Percentiles rank a stretch among this genome's conserved stretches.
Conservation (phyloP, 306 rosid genomes). For the Vigna trinervia region DNA sequence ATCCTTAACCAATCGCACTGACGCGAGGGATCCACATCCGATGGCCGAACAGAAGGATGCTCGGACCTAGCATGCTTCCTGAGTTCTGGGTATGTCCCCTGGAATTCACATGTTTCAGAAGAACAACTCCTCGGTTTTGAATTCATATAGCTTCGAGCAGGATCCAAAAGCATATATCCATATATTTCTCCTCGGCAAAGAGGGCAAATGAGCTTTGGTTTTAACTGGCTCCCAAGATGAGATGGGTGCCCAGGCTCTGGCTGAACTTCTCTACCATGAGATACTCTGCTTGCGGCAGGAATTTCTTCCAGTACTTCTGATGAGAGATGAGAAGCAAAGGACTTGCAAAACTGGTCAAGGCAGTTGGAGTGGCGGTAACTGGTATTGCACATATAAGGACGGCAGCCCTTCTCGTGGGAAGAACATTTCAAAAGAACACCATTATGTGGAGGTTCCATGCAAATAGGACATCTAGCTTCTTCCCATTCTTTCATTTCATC, state of each 20-base stretch:
- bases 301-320: slow-evolving; percentile 60
- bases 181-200: slow-evolving; percentile 83
- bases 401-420: slow-evolving; percentile 77
- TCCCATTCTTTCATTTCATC: slow-evolving; percentile 73
- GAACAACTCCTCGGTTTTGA: slow-evolving; percentile 73
- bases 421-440: slow-evolving; percentile 77
- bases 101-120: slow-evolving; percentile 70
- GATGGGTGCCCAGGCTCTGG: slow-evolving; percentile 46
- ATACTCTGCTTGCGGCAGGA: slow-evolving; percentile 55
- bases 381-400: slow-evolving; percentile 83
- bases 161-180: slow-evolving; percentile 68
- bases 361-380: slow-evolving; percentile 89
- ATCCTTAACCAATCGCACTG: slow-evolving; percentile 69
- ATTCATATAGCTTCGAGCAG: slow-evolving; percentile 74
- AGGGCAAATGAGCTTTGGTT: slow-evolving; percentile 67
- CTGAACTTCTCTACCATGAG: slow-evolving; percentile 51
- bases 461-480: slow-evolving; percentile 77
- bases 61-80: slow-evolving; percentile 84
- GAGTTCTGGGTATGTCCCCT: slow-evolving; percentile 73
- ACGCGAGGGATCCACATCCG: slow-evolving; percentile 71
- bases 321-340: slow-evolving; percentile 59
- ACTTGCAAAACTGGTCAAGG: slow-evolving; percentile 83
- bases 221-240: slow-evolving; percentile 48
- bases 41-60: slow-evolving; percentile 77
- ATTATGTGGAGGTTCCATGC: slow-evolving; percentile 87